Evolutionary conservation across 2,329 filamentous ascomycete genomes (phyloP).

Genomic region (Aplosporella prunicola): DNA sequence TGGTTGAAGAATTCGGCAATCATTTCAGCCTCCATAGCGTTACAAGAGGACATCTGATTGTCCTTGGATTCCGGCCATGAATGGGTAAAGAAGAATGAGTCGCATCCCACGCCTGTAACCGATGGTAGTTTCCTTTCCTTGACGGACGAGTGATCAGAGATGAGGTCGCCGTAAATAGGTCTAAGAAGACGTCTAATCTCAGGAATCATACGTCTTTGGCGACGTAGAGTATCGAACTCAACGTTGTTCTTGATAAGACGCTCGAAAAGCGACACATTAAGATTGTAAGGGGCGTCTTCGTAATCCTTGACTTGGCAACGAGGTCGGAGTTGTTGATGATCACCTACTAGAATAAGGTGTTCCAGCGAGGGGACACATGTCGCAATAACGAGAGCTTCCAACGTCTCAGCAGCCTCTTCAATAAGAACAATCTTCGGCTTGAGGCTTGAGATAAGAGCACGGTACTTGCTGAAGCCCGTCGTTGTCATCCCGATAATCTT

Average conservation of each 20-base stretch:
- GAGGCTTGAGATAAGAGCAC: constrained; percentile 56
- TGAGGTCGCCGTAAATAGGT: constrained; percentile 52
- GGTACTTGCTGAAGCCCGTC: constrained; percentile 73
- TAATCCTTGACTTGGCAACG: constrained; percentile 55
- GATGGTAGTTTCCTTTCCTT: constrained; percentile 31
- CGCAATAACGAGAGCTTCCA: constrained; percentile 53
- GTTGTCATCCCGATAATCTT: constrained; percentile 62
- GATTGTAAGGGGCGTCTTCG: constrained; percentile 50
- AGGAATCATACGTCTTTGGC: constrained; percentile 65
- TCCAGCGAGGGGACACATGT: constrained; percentile 53
- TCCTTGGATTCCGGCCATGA: constrained; percentile 56
- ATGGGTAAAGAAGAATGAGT: constrained; percentile 56
- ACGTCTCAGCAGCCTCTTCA: constrained; percentile 71
- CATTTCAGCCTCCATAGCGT: constrained; percentile 66
- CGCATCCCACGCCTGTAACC: constrained; percentile 55
- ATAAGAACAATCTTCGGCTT: constrained; percentile 61
- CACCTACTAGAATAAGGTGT: constrained; percentile 62
- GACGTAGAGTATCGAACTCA: constrained; percentile 53
- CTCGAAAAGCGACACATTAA: constrained; percentile 73
- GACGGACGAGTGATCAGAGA: constrained; percentile 50
- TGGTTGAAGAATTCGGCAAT: constrained; percentile 63
- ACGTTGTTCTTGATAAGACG: constrained; percentile 59
- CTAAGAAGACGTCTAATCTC: constrained; percentile 52
- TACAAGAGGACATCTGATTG: constrained; percentile 56
- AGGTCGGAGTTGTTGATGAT: constrained; percentile 70